These are phyloP conservation scores for Alternaria sp. DNA, from an alignment of 2,329 filamentous ascomycete species.

Conservation along the genomic window DNA sequence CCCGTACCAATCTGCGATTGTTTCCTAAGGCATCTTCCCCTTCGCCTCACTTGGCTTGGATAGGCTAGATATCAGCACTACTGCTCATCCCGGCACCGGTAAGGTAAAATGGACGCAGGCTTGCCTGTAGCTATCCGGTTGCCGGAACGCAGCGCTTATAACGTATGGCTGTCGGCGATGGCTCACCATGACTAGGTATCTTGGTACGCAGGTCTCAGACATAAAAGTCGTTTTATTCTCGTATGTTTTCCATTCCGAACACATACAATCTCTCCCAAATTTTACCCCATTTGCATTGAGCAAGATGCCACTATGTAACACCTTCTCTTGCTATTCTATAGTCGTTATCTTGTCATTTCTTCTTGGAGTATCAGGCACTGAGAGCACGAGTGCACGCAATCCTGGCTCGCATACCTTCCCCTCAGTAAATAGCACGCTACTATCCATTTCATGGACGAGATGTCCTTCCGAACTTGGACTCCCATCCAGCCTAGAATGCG, in stretches of 20 bases:
- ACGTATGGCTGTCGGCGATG: background rate
- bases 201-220: background rate
- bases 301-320: background rate
- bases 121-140: background rate
- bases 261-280: background rate
- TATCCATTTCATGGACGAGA: slow-evolving; percentile 1
- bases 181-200: background rate
- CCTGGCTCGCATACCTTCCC: background rate
- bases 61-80: slow-evolving; percentile 2
- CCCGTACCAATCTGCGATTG: background rate
- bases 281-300: background rate
- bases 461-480: slow-evolving; percentile 12
- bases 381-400: background rate
- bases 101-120: background rate
- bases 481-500: slow-evolving; percentile 27
- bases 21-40: background rate
- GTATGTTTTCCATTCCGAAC: background rate
- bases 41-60: background rate
- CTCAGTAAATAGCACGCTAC: slow-evolving; percentile 4
- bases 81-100: background rate
- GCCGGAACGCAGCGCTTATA: background rate
- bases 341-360: background rate
- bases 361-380: background rate
- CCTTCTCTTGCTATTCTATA: background rate
- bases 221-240: background rate